Conservation (phyloP, 2,329 filamentous ascomycete genomes). For the Fusarium buharicum region DNA sequence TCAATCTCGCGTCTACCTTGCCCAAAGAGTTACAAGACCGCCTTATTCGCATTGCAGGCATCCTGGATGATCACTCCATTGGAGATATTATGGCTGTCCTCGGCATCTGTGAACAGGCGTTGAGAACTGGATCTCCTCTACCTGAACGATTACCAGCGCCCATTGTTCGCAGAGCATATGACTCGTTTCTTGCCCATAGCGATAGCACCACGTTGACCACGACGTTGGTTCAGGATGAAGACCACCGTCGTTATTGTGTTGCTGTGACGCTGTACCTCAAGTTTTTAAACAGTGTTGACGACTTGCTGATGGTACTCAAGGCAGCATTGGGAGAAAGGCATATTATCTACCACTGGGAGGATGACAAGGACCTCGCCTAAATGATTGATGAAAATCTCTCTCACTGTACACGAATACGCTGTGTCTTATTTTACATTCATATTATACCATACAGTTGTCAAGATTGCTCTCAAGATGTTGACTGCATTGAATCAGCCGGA, state of each 20-base stretch:
- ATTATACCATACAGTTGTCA: no score
- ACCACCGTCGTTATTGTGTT: constrained; percentile 59
- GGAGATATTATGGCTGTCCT: constrained; percentile 63
- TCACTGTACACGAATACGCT: neutral
- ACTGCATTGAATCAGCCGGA: no score
- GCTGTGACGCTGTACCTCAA: constrained; percentile 57
- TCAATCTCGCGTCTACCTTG: constrained; percentile 50
- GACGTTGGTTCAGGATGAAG: constrained; percentile 52
- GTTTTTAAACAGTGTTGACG: constrained; percentile 57
- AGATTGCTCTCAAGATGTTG: no score
- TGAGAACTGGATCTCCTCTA: constrained; percentile 59
- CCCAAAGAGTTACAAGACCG: constrained; percentile 54
- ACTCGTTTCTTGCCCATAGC: constrained; percentile 37
- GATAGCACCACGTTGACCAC: constrained; percentile 47
- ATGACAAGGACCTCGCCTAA: constrained; percentile 14
- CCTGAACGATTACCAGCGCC: constrained; percentile 61
- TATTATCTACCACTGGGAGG: constrained; percentile 47
- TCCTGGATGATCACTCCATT: constrained; percentile 57
- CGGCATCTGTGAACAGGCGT: constrained; percentile 57
- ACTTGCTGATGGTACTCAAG: constrained; percentile 58
- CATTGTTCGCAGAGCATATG: constrained; percentile 52
- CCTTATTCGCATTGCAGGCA: constrained; percentile 51
- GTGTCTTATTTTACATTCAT: neutral
- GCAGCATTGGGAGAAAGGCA: constrained; percentile 55
- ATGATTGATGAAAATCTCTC: no score